Conservation (phyloP, 139 green algal genomes). For the Nannochloris sp. region DNA sequence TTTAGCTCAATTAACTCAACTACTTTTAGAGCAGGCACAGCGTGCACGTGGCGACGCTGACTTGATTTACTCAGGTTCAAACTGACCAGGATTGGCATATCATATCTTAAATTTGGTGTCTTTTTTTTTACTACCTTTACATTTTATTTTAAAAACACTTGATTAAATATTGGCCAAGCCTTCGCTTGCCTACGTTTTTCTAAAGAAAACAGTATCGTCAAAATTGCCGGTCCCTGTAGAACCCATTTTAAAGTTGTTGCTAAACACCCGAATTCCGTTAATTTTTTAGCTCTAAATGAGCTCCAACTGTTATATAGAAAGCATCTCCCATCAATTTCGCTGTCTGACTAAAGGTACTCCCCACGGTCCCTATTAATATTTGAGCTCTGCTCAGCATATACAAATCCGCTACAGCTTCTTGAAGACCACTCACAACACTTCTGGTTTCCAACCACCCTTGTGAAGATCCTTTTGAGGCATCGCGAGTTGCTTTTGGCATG, state of each 20-base stretch:
- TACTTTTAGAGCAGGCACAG: no score
- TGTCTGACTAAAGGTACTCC: background rate
- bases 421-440: background rate
- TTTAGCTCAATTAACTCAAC: background rate
- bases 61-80: no score
- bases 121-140: background rate
- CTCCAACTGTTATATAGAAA: background rate
- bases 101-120: background rate
- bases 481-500: background rate
- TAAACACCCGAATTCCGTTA: background rate
- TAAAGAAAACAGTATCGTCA: background rate
- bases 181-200: background rate
- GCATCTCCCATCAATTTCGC: background rate
- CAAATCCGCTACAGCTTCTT: background rate
- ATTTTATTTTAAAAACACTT: background rate
- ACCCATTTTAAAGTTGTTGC: background rate
- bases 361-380: background rate
- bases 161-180: background rate
- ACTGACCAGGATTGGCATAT: background rate
- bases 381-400: background rate
- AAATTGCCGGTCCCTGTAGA: background rate
- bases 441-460: background rate
- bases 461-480: background rate
- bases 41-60: no score
- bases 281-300: background rate